Base-by-base conservation (phyloP, 306 rosid genomes). In the Parietaria judaica region DNA sequence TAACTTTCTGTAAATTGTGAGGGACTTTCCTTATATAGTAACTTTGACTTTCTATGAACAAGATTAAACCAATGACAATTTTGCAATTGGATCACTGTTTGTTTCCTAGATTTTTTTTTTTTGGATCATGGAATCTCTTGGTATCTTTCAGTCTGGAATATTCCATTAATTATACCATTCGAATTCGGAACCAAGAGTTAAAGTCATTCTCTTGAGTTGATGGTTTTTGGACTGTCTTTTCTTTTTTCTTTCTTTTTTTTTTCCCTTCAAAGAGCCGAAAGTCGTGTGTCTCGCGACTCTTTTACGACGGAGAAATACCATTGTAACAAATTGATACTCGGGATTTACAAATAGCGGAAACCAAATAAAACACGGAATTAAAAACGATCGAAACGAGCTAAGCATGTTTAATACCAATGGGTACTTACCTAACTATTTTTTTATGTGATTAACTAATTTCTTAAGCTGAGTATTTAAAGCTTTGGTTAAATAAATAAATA, bases 91-190 rank as follows among this genome's bases (percentile, higher is more conserved):
- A 49, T 56, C 41, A 35, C 68, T 48, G 56, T 62, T 62, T 62
- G 36, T 56, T 7, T 34, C 9, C 39, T 53, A 54, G 34, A 11
- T 44, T 60, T 65, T 56, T 62, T 56, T 62, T 9, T 35, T 61
- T 59, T 56, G 66, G 39, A 55, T 67, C 14, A 1, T 66, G 43
- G 65, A 39, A 56, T 50, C 56, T 73, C 2, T 31, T 45, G 43
- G 53, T 55, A 37, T 49, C 10, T 38, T 15, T 36, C 36, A 36
- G 31, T 23, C 36, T 55, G 77, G 77, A 67, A 73, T 73, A 73
- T 73, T 73, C 77, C 56, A 61, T 37, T 56, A 66, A 34, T 59
- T 46, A 59, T 72, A 41, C 72, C 60, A 8, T 73, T 54, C 49
- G 64, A 69, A 62, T 51, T 46, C 16, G 70, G 51, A 53, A 61